Conservation (phyloP, 2,329 filamentous ascomycete species). For the Dendryphion nanum region DNA sequence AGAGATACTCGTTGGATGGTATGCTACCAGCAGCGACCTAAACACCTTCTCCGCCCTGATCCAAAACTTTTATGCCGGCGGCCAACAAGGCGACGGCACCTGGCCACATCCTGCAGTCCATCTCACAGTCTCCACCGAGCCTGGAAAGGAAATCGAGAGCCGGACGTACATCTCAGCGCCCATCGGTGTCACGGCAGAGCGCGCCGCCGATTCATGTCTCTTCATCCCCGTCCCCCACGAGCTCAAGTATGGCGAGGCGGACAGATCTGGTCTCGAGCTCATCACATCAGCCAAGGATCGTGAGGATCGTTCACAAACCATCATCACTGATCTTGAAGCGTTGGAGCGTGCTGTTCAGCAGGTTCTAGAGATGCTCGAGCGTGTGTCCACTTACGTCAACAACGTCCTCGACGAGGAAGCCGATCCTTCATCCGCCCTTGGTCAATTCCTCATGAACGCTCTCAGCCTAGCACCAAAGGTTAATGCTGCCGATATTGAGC, state of each 20-base stretch:
- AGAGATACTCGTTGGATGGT: constrained; percentile 95
- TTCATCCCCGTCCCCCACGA: constrained; percentile 98
- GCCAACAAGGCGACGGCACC: constrained; percentile 92
- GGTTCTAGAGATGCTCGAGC: constrained; percentile 84
- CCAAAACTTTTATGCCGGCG: constrained; percentile 87
- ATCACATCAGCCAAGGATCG: constrained; percentile 78
- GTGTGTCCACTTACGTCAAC: constrained; percentile 88
- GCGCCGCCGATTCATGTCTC: constrained; percentile 91
- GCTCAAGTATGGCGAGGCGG: constrained; percentile 81
- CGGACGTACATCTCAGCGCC: constrained; percentile 94
- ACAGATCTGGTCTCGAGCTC: constrained; percentile 75
- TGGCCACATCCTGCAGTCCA: constrained; percentile 97
- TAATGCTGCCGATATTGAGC: constrained; percentile 83
- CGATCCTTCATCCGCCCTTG: constrained; percentile 83
- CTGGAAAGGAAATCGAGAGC: constrained; percentile 84
- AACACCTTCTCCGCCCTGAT: constrained; percentile 98
- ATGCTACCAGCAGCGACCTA: constrained; percentile 92
- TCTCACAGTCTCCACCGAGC: constrained; percentile 87
- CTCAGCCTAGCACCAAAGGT: constrained; percentile 94
- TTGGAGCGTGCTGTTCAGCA: constrained; percentile 84
- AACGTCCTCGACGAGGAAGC: constrained; percentile 92
- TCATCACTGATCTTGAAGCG: constrained; percentile 86
- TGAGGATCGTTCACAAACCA: constrained; percentile 69
- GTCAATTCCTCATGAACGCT: constrained; percentile 92
- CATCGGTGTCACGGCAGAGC: constrained; percentile 90